Evolutionary conservation across 257 asterid genomes (phyloP).

Genomic region (Paraleonurus japonicus): DNA sequence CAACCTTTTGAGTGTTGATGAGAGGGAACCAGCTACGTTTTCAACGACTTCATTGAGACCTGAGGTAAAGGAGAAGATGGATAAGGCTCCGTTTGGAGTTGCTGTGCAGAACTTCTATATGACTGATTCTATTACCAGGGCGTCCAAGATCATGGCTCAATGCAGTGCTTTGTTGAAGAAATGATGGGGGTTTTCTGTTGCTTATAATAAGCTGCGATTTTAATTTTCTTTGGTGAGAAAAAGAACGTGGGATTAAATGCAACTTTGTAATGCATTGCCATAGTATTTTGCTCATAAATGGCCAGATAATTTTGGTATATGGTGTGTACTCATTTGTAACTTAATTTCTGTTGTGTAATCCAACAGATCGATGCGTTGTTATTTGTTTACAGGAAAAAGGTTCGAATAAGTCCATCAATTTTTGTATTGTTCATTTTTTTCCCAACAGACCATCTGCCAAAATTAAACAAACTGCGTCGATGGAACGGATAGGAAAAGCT

Average conservation of each 20-base stretch:
- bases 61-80: constrained; percentile 48
- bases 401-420: neutral
- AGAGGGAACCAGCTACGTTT: constrained; percentile 73
- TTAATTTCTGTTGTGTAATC: constrained; percentile 31
- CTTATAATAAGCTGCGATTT: constrained; percentile 42
- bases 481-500: too few relatives aligned
- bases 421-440: neutral
- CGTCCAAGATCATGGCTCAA: constrained; percentile 98
- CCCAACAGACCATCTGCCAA: too few relatives aligned
- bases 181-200: constrained; percentile 27
- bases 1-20: constrained; percentile 71
- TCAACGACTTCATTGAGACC: constrained; percentile 76
- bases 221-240: constrained; percentile 11
- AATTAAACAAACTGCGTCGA: too few relatives aligned
- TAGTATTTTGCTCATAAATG: constrained; percentile 62
- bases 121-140: constrained; percentile 93
- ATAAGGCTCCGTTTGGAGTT: constrained; percentile 51
- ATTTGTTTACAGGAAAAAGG: constrained; percentile 16
- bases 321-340: constrained; percentile 36
- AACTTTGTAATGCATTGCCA: constrained; percentile 33
- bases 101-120: constrained; percentile 80
- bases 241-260: constrained; percentile 19
- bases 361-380: constrained; percentile 28
- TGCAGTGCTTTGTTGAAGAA: constrained; percentile 76
- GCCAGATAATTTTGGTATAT: constrained; percentile 37